A percentile compares a stretch with the other conserved stretches of the same genome.
Conservation (phyloP, 495 filamentous ascomycete genomes). For the Oidiodendron maius region DNA sequence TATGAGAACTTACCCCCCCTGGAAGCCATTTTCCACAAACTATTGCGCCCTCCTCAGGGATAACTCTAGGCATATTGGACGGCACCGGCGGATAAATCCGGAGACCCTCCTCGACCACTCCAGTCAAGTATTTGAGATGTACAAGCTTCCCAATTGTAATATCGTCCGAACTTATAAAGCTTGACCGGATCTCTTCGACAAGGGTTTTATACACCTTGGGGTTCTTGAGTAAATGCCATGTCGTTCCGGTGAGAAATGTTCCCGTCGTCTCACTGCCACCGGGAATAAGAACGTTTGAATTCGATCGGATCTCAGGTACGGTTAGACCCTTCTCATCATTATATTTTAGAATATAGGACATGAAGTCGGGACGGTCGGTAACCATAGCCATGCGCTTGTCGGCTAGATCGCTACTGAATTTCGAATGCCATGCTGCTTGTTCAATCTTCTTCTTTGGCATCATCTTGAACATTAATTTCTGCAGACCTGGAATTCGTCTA, state of each 20-base stretch:
- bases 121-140: constrained; percentile 42
- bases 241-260: constrained; percentile 46
- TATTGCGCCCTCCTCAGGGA: constrained; percentile 17
- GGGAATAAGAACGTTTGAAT: constrained; percentile 30
- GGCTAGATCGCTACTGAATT: too few relatives aligned
- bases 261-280: constrained; percentile 57
- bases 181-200: constrained; percentile 41
- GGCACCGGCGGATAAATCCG: constrained; percentile 53
- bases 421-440: too few relatives aligned
- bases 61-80: constrained; percentile 36
- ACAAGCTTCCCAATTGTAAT: constrained; percentile 29
- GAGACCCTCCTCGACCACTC: constrained; percentile 52
- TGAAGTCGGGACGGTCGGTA: constrained; percentile 11
- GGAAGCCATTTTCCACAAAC: constrained; percentile 9
- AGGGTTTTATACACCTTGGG: constrained; percentile 37
- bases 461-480: too few relatives aligned
- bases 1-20: constrained; percentile 37
- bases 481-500: too few relatives aligned
- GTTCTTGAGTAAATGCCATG: constrained; percentile 39
- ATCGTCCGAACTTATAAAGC: constrained; percentile 41
- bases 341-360: constrained; percentile 12
- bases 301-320: constrained; percentile 26
- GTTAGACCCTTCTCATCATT: constrained; percentile 9
- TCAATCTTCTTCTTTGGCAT: too few relatives aligned
- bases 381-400: too few relatives aligned